Percentiles rank a stretch among this genome's conserved stretches.
Evolutionary conservation across 768 basidiomycete genomes (phyloP).

Genomic region (Mrakia blollopis): DNA sequence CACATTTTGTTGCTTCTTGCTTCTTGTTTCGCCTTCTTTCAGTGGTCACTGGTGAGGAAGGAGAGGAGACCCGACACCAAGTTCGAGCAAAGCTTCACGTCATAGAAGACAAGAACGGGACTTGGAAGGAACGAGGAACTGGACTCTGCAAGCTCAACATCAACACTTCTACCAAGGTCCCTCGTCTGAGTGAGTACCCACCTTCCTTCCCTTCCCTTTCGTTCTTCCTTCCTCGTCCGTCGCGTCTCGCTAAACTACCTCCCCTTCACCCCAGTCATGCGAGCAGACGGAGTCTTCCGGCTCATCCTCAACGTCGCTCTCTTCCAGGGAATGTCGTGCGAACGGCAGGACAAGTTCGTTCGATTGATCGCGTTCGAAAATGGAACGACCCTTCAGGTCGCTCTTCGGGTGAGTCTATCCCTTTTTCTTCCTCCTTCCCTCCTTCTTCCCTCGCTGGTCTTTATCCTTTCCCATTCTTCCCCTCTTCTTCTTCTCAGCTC

Average conservation of each 20-base stretch:
- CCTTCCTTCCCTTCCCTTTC: background rate
- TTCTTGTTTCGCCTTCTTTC: background rate
- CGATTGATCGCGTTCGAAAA: conserved; percentile 32
- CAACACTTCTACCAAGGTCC: conserved; percentile 38
- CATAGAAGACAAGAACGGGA: conserved; percentile 40
- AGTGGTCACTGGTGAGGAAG: conserved; percentile 48
- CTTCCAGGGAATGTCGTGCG: conserved; percentile 42
- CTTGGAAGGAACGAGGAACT: conserved; percentile 46
- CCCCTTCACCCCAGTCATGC: conserved; percentile 42
- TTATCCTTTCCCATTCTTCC: background rate
- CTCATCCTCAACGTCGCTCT: conserved; percentile 46
- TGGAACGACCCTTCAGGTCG: conserved; percentile 4
- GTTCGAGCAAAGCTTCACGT: conserved; percentile 45
- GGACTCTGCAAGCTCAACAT: conserved; percentile 45
- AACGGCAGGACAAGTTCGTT: conserved; percentile 33
- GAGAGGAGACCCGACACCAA: conserved; percentile 44
- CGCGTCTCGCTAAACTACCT: background rate
- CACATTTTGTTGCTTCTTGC: background rate
- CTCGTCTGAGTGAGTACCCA: conserved; percentile 43
- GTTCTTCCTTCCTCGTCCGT: background rate
- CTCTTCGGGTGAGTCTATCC: conserved; percentile 27
- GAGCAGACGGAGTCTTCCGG: conserved; percentile 47
- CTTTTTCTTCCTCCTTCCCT: background rate
- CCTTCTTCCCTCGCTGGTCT: background rate
- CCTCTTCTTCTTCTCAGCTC: background rate